Base-by-base conservation (phyloP, 2,329 filamentous ascomycete genomes). In the Nigrospora oryzae region DNA sequence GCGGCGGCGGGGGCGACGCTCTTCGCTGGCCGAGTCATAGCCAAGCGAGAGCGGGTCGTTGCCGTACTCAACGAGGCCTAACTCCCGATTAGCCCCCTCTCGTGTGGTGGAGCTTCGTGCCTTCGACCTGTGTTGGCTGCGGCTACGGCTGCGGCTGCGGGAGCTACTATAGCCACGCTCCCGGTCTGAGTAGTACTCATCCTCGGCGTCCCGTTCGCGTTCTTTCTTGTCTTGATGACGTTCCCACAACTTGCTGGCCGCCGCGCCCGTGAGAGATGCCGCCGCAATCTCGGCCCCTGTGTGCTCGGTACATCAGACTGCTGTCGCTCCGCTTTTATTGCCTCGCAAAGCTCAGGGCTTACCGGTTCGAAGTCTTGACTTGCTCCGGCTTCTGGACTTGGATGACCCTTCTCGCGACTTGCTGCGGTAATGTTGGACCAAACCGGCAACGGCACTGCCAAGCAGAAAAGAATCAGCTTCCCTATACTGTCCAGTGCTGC, bases 11-110 rank as follows among this genome's bases (percentile, higher is more conserved):
- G 63, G 65, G 43, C 59, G 60, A 42, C 64, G 61, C 47, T 69
- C 68, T 49, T 74, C 70, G 44, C 63, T 65, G 44, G 73, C 72
- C 45, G 71, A 71, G 46, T 74, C 74, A 57, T 75, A 73, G 46
- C 62, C 65, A 46, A 63, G 56, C 52, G 65, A 63, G 51, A 83
- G 69, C 55, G 79, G 77, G 52, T 74, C 70, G 58, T 67, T 70
- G 54, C 79, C 79, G 69, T 83, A 83, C 63, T 83, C 76, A 73
- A 83, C 77, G 46, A 82, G 71, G 67, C 78, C 79, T 79, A 82
- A 68, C 67, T 81, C 77, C 69, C 71, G 73, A 77, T 82, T 78
- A 81, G 75, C 71, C 66, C 65, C 66, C 64, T 66, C 70, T 67
- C 58, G 62, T 61, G 48, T 43, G 47, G 54, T 56, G 59, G 61